Base-by-base conservation (phyloP, 805 yeast genomes). In the Suhomyces vadensis region DNA sequence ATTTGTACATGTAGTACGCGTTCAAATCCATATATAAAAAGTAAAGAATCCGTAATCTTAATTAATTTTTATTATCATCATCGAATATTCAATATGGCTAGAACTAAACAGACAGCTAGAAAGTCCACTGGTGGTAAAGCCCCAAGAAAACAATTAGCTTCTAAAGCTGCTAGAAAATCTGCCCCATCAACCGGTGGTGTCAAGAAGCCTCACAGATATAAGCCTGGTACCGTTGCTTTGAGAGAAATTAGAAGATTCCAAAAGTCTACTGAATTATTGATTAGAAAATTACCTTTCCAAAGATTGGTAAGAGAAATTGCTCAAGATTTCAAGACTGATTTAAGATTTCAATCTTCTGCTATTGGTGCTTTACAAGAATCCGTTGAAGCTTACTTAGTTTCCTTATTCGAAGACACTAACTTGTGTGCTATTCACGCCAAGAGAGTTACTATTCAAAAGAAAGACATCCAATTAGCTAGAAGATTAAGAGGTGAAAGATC, bases 361-460 rank as follows among this genome's bases (percentile, higher is more conserved):
- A 86, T 92, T 56, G 91, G 96, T 75, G 99, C 99, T 57, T 78
- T 92, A 61, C 99, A 92, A 74, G 99, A 94, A 77, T 91, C 98
- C 52, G 96, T 92, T 52, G 99, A 92, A 79, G 97, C 97, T 64
- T 94, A 90, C 81, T 79, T 94, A 61, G 97, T 92, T 43, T 88
- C 96, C 49, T 75, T 92, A 64, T 94, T 92, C 60, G 98, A 92
- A 79, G 98, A 94, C 73, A 94, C 98, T 56, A 92, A 91, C 79
- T 81, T 92, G 78, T 94, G 97, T 77, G 97, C 98, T 55, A 88
- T 90, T 58, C 99, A 92, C 75, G 99, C 98, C 64, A 92, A 94
- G 84, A 86, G 99, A 77, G 98, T 92, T 60, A 92, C 99, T 55
- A 89, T 92, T 65, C 96, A 89, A 81, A 92, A 90, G 88, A 91